Percentiles rank a stretch among this genome's conserved stretches.
phyloP scores from a whole-genome alignment of 305 asterid genomes.

The Fraxinus angustifolia region DNA sequence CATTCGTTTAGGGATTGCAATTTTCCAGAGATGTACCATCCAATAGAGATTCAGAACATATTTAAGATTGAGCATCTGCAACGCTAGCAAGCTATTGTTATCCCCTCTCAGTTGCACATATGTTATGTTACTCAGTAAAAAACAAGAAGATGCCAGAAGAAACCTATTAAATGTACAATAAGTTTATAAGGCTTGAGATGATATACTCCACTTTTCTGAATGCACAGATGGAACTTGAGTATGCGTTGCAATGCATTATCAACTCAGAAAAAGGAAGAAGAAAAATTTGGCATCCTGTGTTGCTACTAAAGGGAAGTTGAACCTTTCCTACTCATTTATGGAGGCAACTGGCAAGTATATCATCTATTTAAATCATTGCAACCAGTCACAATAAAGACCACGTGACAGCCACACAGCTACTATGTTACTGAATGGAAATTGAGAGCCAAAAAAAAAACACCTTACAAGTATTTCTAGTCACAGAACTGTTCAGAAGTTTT shows the following conservation, averaged over 20 bases:
- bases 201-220: neutral
- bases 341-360: neutral
- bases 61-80: constrained; percentile 6
- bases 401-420: neutral
- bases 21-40: constrained; percentile 3
- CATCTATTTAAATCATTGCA: neutral
- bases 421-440: neutral
- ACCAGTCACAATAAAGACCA: neutral
- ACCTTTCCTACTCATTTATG: neutral
- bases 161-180: neutral
- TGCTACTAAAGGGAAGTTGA: neutral
- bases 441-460: neutral
- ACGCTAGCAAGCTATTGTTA: neutral
- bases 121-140: neutral
- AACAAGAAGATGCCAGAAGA: neutral
- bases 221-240: neutral
- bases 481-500: neutral
- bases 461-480: neutral
- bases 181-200: neutral
- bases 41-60: constrained; percentile 6
- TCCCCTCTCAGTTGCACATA: neutral
- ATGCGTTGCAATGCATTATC: neutral
- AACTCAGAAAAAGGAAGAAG: neutral
- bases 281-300: neutral
- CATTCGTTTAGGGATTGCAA: constrained; percentile 1